These are phyloP conservation scores for Flaveria brownii DNA, from an alignment of 129 eudicot species.

Conservation along the genomic window DNA sequence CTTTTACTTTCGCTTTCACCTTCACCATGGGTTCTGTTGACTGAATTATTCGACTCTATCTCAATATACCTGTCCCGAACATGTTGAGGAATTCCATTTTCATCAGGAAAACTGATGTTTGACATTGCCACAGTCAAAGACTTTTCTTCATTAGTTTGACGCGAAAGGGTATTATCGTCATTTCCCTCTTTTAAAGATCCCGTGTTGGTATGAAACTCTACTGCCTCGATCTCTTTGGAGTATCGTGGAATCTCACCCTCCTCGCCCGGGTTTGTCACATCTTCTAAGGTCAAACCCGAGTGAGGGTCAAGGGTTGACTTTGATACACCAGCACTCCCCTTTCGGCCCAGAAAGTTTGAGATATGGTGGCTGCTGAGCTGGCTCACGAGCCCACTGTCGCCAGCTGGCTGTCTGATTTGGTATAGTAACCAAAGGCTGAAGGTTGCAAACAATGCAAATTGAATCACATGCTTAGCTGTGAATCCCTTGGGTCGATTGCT, in stretches of 20 bases:
- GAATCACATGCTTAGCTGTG: conserved; percentile 18
- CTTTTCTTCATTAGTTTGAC: conserved; percentile 9
- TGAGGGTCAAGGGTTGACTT: conserved; percentile 27
- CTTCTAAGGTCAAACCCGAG: conserved; percentile 34
- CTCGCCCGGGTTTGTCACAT: conserved; percentile 32
- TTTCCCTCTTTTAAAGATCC: conserved; percentile 21
- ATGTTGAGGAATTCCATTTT: conserved; percentile 39
- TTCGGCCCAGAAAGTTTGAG: conserved; percentile 32
- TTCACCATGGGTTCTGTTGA: not conserved
- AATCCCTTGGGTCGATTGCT: conserved; percentile 31
- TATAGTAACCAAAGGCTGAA: conserved; percentile 44
- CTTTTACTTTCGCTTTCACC: conserved; percentile 13
- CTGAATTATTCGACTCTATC: conserved; percentile 24
- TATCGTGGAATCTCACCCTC: conserved; percentile 37
- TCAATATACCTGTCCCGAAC: conserved; percentile 30
- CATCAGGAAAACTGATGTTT: conserved; percentile 33
- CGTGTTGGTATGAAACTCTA: conserved; percentile 25
- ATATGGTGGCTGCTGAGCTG: conserved; percentile 21
- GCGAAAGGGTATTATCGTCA: conserved; percentile 13
- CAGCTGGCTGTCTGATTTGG: conserved; percentile 33
- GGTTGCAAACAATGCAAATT: conserved; percentile 33
- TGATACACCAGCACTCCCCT: conserved; percentile 23
- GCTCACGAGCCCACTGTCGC: not conserved
- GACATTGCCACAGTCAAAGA: conserved; percentile 20
- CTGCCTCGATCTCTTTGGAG: conserved; percentile 32